Base-by-base conservation (phyloP, 805 yeast species). In the Teunomyces gatunensis region DNA sequence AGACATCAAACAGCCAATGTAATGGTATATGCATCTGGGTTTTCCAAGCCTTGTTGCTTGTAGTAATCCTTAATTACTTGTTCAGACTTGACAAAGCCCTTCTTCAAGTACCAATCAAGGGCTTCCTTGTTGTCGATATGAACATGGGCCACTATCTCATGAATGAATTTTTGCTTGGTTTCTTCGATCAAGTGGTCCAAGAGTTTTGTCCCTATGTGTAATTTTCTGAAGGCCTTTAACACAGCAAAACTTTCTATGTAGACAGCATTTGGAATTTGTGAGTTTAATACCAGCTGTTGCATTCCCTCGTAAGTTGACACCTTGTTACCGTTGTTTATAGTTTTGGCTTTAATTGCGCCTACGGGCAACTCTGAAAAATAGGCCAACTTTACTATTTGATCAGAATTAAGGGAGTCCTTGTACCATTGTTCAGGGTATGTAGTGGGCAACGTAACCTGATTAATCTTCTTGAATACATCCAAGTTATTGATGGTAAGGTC, bases 291-390 rank as follows among this genome's bases (percentile, higher is more conserved):
- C 20, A 55, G 53, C 11, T 56, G 54, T 34, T 55, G 59, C 12
- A 63, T 53, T n/a, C 34, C 34, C 5, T 32, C 66, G 33, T 56
- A 61, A n/a, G 54, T 52, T 23, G 63, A 53, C 4, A 72, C 56
- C n/a, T 69, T 71, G 40, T 74, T 70, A 11, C 68, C 56, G 17
- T 79, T 71, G 47, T 75, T 73, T 45, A 77, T 67, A 6, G 74
- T 65, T 54, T 71, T 74, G 47, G 86, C 84, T 50, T 83, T 82
- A 42, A 89, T 68, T 3, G 83, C 85, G 12, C 94, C 96, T 3
- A 89, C 92, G 6, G 96, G 89, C 5, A 87, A 78, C 58, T 86
- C 96, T 42, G 85, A 78, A 64, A 75, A 85, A 65, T 74, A 87
- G 0, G 85, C 87, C 47, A 83, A 67, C 58, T 83, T 76, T 29